Percentiles rank a stretch among this genome's conserved stretches.
These are phyloP conservation scores for Lichenothelia convexa DNA, from an alignment of 495 filamentous ascomycete genomes.

Conservation along the genomic window DNA sequence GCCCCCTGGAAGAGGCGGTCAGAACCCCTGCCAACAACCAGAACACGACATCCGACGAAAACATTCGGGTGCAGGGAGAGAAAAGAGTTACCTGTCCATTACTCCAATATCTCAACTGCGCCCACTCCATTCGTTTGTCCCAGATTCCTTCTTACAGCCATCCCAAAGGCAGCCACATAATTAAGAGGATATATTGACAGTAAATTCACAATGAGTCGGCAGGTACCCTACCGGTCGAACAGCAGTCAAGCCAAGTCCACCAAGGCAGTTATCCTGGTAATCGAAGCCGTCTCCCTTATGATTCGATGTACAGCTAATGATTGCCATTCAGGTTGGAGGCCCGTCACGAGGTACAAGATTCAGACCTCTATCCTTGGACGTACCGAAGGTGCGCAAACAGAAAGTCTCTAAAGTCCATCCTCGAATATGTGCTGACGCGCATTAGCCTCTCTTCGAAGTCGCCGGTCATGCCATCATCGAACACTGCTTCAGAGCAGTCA, in stretches of 20 bases:
- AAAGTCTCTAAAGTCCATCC: background rate
- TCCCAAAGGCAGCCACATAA: no score
- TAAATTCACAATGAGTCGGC: constrained; percentile 18
- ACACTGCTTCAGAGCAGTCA: constrained; percentile 85
- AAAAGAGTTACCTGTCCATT: no score
- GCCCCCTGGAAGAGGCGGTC: no score
- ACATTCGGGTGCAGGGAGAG: no score
- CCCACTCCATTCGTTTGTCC: no score
- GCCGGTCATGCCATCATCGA: constrained; percentile 96
- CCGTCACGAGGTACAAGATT: constrained; percentile 92
- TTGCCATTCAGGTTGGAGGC: constrained; percentile 55
- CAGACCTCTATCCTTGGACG: constrained; percentile 85
- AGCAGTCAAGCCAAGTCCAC: constrained; percentile 29
- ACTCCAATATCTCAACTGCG: no score
- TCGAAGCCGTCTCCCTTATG: constrained; percentile 4
- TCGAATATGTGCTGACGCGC: constrained; percentile 8
- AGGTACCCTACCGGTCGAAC: constrained; percentile 19
- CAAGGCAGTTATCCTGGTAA: constrained; percentile 55
- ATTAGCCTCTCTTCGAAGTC: constrained; percentile 91
- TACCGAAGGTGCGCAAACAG: constrained; percentile 63
- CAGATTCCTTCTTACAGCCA: no score
- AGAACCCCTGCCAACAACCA: no score
- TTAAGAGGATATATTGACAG: no score
- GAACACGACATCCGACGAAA: no score
- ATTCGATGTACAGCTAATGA: background rate